Evolutionary conservation across 2,329 filamentous ascomycete species (phyloP).

Genomic region (Fusarium mundagurra): DNA sequence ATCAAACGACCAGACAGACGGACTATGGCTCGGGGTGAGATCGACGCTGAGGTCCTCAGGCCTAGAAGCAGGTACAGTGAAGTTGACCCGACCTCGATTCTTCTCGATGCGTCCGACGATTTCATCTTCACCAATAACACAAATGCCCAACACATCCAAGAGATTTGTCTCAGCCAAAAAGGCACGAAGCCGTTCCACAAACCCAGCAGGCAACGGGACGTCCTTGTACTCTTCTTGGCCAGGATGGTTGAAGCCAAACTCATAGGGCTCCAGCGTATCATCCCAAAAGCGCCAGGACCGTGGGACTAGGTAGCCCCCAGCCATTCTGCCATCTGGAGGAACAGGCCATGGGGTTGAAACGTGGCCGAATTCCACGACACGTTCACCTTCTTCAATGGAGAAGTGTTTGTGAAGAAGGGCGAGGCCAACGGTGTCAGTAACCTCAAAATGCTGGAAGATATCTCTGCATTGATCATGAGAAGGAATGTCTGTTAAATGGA

Average conservation of each 20-base stretch:
- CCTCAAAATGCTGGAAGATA: neutral
- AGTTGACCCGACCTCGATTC: neutral
- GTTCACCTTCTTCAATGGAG: neutral
- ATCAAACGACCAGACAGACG: neutral
- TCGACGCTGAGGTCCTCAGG: neutral
- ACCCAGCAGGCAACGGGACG: neutral
- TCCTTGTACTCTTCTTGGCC: neutral
- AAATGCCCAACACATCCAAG: neutral
- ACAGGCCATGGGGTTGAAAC: neutral
- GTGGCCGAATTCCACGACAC: neutral
- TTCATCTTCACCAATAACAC: neutral
- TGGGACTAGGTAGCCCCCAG: neutral
- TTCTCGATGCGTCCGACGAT: neutral
- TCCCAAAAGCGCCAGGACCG: neutral
- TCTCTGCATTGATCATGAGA: neutral
- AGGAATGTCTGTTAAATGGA: fast-evolving
- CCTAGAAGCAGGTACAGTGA: neutral
- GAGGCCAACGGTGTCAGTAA: neutral
- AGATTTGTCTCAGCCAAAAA: neutral
- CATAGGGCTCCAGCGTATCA: neutral
- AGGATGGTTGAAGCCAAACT: neutral
- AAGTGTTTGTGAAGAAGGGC: neutral
- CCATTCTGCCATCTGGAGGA: neutral
- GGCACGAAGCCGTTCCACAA: neutral
- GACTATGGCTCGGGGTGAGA: neutral